Evolutionary conservation across 2,329 filamentous ascomycete species (phyloP).

Genomic region (Dryadomyces quercus-mongolicae): DNA sequence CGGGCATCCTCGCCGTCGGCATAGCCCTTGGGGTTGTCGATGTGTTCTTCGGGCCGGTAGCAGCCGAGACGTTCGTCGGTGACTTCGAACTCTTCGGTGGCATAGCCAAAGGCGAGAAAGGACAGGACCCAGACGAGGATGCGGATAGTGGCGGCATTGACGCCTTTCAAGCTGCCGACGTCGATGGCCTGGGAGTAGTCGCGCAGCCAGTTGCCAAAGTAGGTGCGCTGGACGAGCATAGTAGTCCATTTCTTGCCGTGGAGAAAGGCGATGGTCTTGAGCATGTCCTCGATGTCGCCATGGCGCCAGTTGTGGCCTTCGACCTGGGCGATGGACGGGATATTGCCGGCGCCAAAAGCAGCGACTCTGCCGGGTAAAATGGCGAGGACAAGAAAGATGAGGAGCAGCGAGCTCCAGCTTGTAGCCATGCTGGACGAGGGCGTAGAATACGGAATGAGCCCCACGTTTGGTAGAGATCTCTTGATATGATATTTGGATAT

Average conservation of each 20-base stretch:
- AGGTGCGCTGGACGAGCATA: conserved; percentile 64
- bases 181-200: conserved; percentile 81
- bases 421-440: too few species aligned
- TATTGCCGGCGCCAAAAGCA: conserved; percentile 60
- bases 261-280: conserved; percentile 65
- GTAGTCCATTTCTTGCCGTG: conserved; percentile 77
- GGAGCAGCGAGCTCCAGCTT: conserved; percentile 37
- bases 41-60: conserved; percentile 65
- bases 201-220: conserved; percentile 79
- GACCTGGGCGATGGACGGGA: conserved; percentile 52
- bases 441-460: too few species aligned
- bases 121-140: conserved; percentile 71
- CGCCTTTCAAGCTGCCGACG: conserved; percentile 65
- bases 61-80: conserved; percentile 68
- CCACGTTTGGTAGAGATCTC: too few species aligned
- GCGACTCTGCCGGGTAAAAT: conserved; percentile 42
- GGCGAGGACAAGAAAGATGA: conserved; percentile 40
- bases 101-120: conserved; percentile 73
- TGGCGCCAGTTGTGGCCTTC: conserved; percentile 61
- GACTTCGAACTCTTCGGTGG: conserved; percentile 77
- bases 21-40: conserved; percentile 74
- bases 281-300: conserved; percentile 72
- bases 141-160: conserved; percentile 66
- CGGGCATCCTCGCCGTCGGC: conserved; percentile 79
- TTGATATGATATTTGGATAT: too few species aligned